Conservation (phyloP, 768 basidiomycete species). For the Hygrophoropsis aurantiaca region DNA sequence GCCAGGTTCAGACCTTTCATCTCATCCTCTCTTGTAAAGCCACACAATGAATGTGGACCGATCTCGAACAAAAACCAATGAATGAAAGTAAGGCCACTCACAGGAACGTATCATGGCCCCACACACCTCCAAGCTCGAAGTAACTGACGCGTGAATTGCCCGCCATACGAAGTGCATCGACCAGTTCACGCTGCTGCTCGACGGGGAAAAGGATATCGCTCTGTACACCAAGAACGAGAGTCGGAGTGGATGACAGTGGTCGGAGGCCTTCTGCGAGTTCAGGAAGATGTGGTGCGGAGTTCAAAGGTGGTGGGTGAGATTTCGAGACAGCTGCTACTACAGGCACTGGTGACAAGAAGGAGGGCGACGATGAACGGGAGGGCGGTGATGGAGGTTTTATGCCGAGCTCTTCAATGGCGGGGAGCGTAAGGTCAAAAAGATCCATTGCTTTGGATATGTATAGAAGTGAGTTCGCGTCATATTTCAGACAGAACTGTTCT, state of each 20-base stretch:
- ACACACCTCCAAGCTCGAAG: conserved; percentile 98
- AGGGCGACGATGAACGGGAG: conserved; percentile 16
- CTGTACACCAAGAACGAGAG: conserved; percentile 90
- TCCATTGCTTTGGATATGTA: conserved; percentile 99
- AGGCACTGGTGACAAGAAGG: conserved; percentile 10
- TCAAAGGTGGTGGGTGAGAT: conserved; percentile 69
- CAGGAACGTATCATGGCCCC: conserved; percentile 99
- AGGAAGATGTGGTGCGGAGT: conserved; percentile 72
- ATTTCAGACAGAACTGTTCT: conserved; percentile 96
- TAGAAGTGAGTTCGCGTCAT: conserved; percentile 98
- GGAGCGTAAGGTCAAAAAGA: conserved; percentile 89
- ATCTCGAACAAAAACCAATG: too few species aligned
- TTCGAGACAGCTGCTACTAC: conserved; percentile 54
- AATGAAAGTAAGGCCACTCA: conserved; percentile 39
- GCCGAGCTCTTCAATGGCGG: conserved; percentile 69
- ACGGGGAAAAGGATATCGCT: conserved; percentile 96
- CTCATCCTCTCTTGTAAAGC: too few species aligned
- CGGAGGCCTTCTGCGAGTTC: conserved; percentile 77
- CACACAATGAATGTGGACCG: too few species aligned
- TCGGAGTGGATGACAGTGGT: conserved; percentile 75
- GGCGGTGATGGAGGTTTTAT: conserved; percentile 37
- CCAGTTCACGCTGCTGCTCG: conserved; percentile 94
- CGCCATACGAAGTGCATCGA: conserved; percentile 85
- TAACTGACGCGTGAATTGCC: conserved; percentile 91
- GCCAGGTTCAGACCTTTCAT: too few species aligned